Conservation (phyloP, 2,329 filamentous ascomycete species). For the Plectosphaerella cucumerina region DNA sequence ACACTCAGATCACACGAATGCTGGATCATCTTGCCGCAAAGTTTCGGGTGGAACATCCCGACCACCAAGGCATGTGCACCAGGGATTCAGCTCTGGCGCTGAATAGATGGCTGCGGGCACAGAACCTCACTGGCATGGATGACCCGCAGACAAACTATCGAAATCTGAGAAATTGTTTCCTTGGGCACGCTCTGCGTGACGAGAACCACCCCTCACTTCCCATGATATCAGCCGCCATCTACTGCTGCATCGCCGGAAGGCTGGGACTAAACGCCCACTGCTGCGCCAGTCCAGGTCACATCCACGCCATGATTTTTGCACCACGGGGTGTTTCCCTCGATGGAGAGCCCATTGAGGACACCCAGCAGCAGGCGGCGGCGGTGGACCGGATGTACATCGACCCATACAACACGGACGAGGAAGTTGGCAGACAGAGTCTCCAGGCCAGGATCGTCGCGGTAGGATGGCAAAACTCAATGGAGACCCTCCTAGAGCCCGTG, state of each 20-base stretch:
- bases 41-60: constrained; percentile 49
- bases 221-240: constrained; percentile 83
- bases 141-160: constrained; percentile 65
- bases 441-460: constrained; percentile 51
- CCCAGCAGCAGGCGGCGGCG: constrained; percentile 20
- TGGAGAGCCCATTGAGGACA: constrained; percentile 30
- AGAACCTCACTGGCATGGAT: constrained; percentile 68
- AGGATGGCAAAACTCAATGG: constrained; percentile 35
- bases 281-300: constrained; percentile 79
- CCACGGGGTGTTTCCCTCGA: constrained; percentile 58
- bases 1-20: constrained; percentile 50
- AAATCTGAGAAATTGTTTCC: constrained; percentile 79
- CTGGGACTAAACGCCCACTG: constrained; percentile 73
- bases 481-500: constrained; percentile 59
- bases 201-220: constrained; percentile 75
- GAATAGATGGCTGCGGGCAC: constrained; percentile 63
- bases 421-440: constrained; percentile 59
- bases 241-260: constrained; percentile 70
- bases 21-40: constrained; percentile 59
- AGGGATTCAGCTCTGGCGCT: constrained; percentile 65
- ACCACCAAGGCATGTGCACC: constrained; percentile 53
- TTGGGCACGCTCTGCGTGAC: constrained; percentile 74
- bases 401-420: constrained; percentile 67
- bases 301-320: constrained; percentile 73
- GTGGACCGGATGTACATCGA: constrained; percentile 72